phyloP scores from a whole-genome alignment of 169 alveolate species.

The Ichthyophthirius multifiliis region DNA sequence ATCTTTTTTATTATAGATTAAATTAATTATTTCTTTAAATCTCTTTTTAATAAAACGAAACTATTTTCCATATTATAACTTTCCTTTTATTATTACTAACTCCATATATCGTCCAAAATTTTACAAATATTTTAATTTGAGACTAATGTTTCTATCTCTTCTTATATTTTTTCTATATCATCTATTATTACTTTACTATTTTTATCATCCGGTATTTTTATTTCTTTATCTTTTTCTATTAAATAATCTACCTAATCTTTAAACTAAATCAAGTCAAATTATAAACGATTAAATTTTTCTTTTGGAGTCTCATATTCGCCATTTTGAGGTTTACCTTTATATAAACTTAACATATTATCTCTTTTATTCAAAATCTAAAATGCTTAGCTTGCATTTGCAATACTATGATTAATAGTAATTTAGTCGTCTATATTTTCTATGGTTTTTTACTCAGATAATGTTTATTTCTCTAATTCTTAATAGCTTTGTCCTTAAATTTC shows the following conservation, averaged over 20 bases:
- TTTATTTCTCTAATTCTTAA: too few species aligned
- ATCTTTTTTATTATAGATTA: background rate
- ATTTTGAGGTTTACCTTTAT: background rate
- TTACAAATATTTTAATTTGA: background rate
- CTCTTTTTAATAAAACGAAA: background rate
- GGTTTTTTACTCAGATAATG: too few species aligned
- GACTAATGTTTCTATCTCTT: background rate
- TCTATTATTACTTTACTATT: background rate
- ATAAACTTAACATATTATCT: background rate
- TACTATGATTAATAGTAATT: too few species aligned
- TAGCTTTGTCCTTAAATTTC: too few species aligned
- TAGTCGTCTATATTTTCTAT: too few species aligned
- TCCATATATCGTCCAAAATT: background rate
- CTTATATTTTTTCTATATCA: background rate
- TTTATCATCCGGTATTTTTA: background rate
- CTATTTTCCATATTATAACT: background rate
- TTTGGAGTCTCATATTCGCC: background rate
- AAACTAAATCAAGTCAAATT: background rate
- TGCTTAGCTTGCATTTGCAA: constrained; percentile 7
- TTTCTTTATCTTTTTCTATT: background rate
- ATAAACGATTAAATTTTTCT: background rate
- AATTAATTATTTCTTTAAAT: background rate
- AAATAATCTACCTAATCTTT: background rate
- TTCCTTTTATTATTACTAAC: background rate
- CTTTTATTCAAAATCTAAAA: background rate